Conservation (phyloP, 352 stramenopile species). For the Achlya hypogyna region DNA sequence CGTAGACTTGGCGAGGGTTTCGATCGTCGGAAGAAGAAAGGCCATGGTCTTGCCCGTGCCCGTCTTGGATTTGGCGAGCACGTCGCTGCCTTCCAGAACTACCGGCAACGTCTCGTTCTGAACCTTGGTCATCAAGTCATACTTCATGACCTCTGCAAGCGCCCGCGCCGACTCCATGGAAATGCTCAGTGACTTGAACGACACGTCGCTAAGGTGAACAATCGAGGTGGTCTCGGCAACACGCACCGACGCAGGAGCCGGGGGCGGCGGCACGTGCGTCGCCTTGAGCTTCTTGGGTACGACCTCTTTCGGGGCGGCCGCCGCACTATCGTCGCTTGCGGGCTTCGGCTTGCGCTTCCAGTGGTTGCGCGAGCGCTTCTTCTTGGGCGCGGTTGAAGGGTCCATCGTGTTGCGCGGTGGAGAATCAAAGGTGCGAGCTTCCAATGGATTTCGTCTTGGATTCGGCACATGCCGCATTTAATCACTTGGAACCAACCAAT, state of each 20-base stretch:
- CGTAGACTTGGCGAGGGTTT: constrained; percentile 55
- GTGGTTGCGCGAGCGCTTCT: constrained; percentile 13
- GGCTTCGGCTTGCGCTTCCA: constrained; percentile 16
- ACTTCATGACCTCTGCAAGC: constrained; percentile 76
- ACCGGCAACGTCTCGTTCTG: constrained; percentile 79
- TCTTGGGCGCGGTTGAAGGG: neutral
- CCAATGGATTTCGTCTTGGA: neutral
- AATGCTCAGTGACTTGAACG: constrained; percentile 46
- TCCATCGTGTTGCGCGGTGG: neutral
- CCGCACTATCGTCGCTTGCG: neutral
- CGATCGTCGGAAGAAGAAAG: constrained; percentile 82
- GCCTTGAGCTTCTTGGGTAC: neutral
- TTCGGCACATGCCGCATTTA: neutral
- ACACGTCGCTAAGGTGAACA: constrained; percentile 41
- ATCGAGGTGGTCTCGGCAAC: neutral
- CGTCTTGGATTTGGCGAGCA: constrained; percentile 87
- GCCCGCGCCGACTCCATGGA: constrained; percentile 49
- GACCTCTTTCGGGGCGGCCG: neutral
- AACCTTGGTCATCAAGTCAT: constrained; percentile 83
- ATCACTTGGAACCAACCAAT: neutral
- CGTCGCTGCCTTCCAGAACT: constrained; percentile 70
- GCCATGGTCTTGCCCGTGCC: constrained; percentile 87
- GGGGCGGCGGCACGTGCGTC: neutral
- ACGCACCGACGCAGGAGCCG: neutral
- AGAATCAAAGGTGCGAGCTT: neutral